Percentiles rank a stretch among this genome's conserved stretches.
Evolutionary conservation across 768 basidiomycete species (phyloP).

Genomic region (Lentinula boryana): DNA sequence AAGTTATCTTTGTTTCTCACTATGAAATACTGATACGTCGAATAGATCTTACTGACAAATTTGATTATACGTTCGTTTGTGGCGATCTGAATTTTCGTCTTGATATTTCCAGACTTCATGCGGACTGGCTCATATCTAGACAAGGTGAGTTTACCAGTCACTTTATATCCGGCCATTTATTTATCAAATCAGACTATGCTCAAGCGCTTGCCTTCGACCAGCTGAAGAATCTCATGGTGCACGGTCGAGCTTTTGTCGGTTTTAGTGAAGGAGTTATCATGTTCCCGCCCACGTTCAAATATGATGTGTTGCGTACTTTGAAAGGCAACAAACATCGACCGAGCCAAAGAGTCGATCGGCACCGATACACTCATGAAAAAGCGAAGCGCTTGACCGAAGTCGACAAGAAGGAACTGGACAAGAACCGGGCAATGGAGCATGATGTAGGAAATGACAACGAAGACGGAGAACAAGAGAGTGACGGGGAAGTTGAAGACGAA

Average conservation of each 20-base stretch:
- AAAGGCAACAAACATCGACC: constrained; percentile 40
- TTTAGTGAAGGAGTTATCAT: constrained; percentile 76
- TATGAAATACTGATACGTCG: constrained; percentile 5
- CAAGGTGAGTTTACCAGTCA: constrained; percentile 41
- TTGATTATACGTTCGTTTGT: constrained; percentile 79
- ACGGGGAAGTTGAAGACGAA: constrained; percentile 35
- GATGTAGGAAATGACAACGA: constrained; percentile 13
- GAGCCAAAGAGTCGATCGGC: constrained; percentile 28
- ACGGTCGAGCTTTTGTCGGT: constrained; percentile 63
- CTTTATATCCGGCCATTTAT: not conserved
- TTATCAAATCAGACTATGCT: constrained; percentile 53
- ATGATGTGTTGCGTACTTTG: constrained; percentile 63
- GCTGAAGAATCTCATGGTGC: constrained; percentile 68
- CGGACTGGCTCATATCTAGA: constrained; percentile 87
- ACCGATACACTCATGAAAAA: constrained; percentile 27
- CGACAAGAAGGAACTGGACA: constrained; percentile 29
- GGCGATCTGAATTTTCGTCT: constrained; percentile 92
- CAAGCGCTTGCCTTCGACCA: constrained; percentile 92
- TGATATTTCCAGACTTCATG: constrained; percentile 84
- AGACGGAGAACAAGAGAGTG: constrained; percentile 24
- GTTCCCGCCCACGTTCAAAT: constrained; percentile 94
- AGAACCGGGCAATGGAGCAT: constrained; percentile 16
- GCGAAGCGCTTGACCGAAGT: constrained; percentile 26
- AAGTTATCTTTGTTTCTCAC: constrained; percentile 1
- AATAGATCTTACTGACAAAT: constrained; percentile 78